Evolutionary conservation across 148 eudicot genomes (phyloP), one percentile per base, ranked within the genome.

Genomic region (Chenopodium formosanum): DNA sequence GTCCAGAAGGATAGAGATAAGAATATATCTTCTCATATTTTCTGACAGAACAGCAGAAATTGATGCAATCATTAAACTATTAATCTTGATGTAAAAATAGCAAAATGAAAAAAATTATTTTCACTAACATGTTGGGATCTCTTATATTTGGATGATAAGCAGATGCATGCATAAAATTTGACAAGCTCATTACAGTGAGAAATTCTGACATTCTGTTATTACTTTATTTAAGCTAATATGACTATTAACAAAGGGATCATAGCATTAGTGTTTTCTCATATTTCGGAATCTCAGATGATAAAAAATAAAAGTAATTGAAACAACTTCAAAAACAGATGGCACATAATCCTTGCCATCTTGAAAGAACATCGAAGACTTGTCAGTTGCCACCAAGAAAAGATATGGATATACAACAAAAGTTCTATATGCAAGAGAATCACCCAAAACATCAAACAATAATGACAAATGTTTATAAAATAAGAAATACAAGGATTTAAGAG

Each of bases 171-270:
- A 14, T 72, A 40, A 40, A 72, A 72, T 37, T 10, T 46, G 27
- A 7, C 75, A 72, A 20, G 53, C 75, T 72, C 53, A 22, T 22
- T 40, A 72, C 31, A 22, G 17, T 13, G 4, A 9, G 27, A 40
- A 4, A 22, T n/a, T 8, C 22, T 20, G 16, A 40, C 4, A 22
- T n/a, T 8, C 9, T 20, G 1, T 23, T 23, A 6, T 44, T 44
- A 46, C 48, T 7, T 25, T 67, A 40, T 67, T 67, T 67, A 40
- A 9, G 29, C 29, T 4, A 46, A 16, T 13, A 37, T 20, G 19
- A 72, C 32, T 72, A 10, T n/a, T 53, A 72, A 34, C 29, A 72
- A 13, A 72, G 46, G 70, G 27, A 72, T 72, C 53, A 67, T 67
- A 67, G 16, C 70, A 27, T 65, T 4, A 8, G 63, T 58, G 4